Evolutionary conservation across 169 alveolate genomes (phyloP).

Genomic region (Eimeria zaria): DNA sequence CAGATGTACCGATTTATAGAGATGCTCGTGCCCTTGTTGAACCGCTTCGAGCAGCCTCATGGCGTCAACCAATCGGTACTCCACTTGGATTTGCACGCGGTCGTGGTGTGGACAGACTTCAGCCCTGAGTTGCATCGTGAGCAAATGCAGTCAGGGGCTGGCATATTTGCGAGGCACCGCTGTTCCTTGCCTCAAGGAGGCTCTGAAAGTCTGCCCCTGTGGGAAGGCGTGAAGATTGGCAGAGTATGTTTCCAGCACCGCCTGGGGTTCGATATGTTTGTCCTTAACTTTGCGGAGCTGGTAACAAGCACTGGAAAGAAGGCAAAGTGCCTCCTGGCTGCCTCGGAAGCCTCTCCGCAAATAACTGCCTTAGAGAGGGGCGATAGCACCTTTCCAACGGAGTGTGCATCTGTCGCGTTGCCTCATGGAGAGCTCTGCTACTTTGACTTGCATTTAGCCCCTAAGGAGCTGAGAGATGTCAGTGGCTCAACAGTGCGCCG

Average conservation of each 20-base stretch:
- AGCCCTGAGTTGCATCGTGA: slow-evolving; percentile 64
- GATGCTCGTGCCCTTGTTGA: slow-evolving; percentile 25
- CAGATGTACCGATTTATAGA: slow-evolving; percentile 56
- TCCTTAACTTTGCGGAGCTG: slow-evolving; percentile 11
- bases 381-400: neutral
- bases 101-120: slow-evolving; percentile 70
- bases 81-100: slow-evolving; percentile 67
- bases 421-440: slow-evolving; percentile 47
- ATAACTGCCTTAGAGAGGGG: neutral
- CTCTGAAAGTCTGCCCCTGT: neutral
- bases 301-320: slow-evolving; percentile 56
- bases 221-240: slow-evolving; percentile 55
- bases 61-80: slow-evolving; percentile 26
- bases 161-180: neutral
- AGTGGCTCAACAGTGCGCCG: slow-evolving; percentile 57
- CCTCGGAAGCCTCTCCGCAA: neutral
- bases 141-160: slow-evolving; percentile 28
- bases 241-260: slow-evolving; percentile 80
- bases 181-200: neutral
- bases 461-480: slow-evolving; percentile 37
- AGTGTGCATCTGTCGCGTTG: slow-evolving; percentile 8
- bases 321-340: slow-evolving; percentile 31
- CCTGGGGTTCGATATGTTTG: slow-evolving; percentile 33
- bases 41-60: slow-evolving; percentile 21
- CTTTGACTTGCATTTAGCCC: slow-evolving; percentile 49